Evolutionary conservation across 2,329 filamentous ascomycete species (phyloP), one percentile per base, ranked within the genome.

Genomic region (Paecilomyces sp.): DNA sequence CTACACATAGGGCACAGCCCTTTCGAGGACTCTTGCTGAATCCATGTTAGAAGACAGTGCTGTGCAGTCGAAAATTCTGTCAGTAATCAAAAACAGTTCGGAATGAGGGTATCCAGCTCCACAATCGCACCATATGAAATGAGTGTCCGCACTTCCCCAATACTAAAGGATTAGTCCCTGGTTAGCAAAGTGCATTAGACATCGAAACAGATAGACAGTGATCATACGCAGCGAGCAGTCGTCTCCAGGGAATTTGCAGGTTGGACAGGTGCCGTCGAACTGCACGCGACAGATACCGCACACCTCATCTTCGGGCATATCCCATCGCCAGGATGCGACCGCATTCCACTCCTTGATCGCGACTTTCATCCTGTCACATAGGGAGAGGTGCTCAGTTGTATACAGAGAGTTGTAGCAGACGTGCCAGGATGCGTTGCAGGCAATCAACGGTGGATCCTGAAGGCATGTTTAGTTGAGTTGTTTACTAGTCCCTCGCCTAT

Each of bases 201-300:
- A 28, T 25, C 5, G 51, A 25, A 30, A 13, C 22, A 12, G 22
- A 54, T 18, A 28, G 54, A 54, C n/a, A 53, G 24, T 28, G 28
- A 22, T 36, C 62, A 56, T 62, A 97, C 93, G 82, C 61, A 99
- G 82, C 61, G 90, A 90, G 77, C 94, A 99, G 72, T 97, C 92
- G 70, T 99, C 94, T 60, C 94, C 94, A 13, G 94, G 94, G 72
- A 92, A 97, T 82, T 95, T 96, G 86, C 94, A 99, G 58, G 92
- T 95, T 54, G 94, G 92, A 80, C 94, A 99, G 28, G 94, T 97
- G 61, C 92, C 93, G 74, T 99, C 94, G 73, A 97, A 99, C 70
- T 96, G 90, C 63, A 96, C 92, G 73, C 96, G 93, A 77, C 94
- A 99, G 78, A 99, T 99, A 68, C 94, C 94, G 69, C 94, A 99